These are phyloP conservation scores for Colletotrichum melonis DNA, from an alignment of 2,329 filamentous ascomycete genomes.

Conservation along the genomic window DNA sequence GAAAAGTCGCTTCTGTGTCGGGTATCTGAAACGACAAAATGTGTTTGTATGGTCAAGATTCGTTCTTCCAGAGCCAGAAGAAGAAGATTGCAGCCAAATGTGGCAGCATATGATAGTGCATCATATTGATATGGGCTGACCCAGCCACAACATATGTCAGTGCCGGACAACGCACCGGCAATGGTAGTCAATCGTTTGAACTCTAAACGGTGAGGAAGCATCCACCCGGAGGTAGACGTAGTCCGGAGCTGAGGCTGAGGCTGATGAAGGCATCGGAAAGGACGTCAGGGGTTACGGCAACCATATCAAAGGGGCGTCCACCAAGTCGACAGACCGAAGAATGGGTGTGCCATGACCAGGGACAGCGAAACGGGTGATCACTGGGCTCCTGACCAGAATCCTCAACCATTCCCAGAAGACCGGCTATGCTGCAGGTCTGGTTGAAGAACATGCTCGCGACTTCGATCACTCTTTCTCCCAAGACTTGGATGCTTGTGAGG, in stretches of 20 bases:
- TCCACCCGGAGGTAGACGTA: background rate
- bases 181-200: background rate
- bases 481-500: background rate
- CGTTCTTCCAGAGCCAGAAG: background rate
- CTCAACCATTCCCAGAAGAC: background rate
- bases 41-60: background rate
- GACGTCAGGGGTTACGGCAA: background rate
- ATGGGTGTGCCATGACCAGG: background rate
- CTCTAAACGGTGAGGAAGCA: background rate
- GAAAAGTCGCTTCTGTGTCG: background rate
- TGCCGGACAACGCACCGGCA: background rate
- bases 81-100: background rate
- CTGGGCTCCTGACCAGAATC: background rate
- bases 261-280: conserved; percentile 24
- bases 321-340: background rate
- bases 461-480: background rate
- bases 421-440: conserved; percentile 7
- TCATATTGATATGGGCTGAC: background rate
- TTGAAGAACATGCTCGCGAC: background rate
- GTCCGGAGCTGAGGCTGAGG: conserved; percentile 29
- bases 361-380: background rate
- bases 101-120: background rate
- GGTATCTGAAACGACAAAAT: background rate
- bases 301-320: background rate
- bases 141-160: conserved; percentile 1